These are phyloP conservation scores for Heritiera littoralis DNA, from an alignment of 345 rosid species.

Conservation along the genomic window DNA sequence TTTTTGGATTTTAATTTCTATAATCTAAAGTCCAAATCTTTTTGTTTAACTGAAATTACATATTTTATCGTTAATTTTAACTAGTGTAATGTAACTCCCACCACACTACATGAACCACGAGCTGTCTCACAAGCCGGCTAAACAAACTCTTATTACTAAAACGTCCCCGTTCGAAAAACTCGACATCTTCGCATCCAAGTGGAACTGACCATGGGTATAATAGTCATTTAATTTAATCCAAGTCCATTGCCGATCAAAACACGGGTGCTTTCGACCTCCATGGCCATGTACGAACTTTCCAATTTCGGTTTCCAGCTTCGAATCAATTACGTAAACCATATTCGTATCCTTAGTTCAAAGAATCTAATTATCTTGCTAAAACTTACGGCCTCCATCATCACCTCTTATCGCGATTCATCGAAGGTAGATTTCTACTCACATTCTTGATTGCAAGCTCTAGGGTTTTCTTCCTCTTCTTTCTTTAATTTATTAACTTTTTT, in stretches of 20 bases:
- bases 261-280: constrained; percentile 59
- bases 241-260: constrained; percentile 87
- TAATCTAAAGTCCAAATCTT: not conserved
- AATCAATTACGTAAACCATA: constrained; percentile 29
- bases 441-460: constrained; percentile 42
- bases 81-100: not conserved
- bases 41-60: not conserved
- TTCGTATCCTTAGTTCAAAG: constrained; percentile 30
- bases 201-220: constrained; percentile 39
- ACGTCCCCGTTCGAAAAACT: constrained; percentile 12
- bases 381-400: constrained; percentile 3
- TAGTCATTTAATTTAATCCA: constrained; percentile 36
- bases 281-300: constrained; percentile 59
- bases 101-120: constrained; percentile 12
- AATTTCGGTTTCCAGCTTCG: constrained; percentile 49
- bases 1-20: not conserved
- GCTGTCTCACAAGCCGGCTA: constrained; percentile 43
- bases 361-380: constrained; percentile 12
- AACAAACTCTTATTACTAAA: constrained; percentile 29
- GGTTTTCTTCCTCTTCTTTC: constrained; percentile 24
- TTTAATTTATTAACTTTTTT: not conserved
- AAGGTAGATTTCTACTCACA: constrained; percentile 38
- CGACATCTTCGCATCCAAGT: not conserved
- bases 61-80: not conserved
- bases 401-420: constrained; percentile 29